Evolutionary conservation across 23 red algal genomes (phyloP), one percentile per base, ranked within the genome.

Genomic region (Gracilaria gracilis): DNA sequence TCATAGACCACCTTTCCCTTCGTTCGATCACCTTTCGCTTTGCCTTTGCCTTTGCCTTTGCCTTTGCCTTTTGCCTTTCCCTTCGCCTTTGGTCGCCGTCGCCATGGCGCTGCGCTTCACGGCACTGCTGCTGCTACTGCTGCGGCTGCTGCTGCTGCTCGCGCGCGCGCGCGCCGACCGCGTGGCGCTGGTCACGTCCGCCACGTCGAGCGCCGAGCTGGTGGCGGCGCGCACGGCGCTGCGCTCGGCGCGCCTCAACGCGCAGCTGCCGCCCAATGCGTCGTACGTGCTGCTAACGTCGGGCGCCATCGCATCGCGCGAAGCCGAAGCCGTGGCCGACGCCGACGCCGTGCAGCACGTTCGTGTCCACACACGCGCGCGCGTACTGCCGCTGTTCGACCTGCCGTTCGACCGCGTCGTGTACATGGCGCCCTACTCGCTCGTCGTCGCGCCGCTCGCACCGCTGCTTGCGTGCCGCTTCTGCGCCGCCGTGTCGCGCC

Each of bases 151-250:
- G 59, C 59, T 29, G n/a, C 8, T 24, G 59, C 27, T 1, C 24
- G 59, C 59, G 8, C 24, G 24, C 59, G 55, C 55, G 55, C 59
- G 21, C 59, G 59, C 59, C 55, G 55, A 58, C 55, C 24, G n/a
- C 64, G 64, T 77, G 2, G 72, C 72, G 8, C n/a, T 77, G 46
- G 72, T n/a, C 40, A 77, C 72, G 2, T 25, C 42, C 2, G 72
- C 72, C 46, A 49, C 72, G 21, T 19, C 72, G 31, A 0, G 8
- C 47, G 15, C 61, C 29, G 57, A 85, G 59, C 59, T 85, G 27
- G 31, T 85, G 17, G 59, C 81, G 54, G 81, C 81, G 42, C 81
- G 81, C 61, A 85, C 81, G 27, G 59, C 65, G 24, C 61, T 85
- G 42, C 81, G 70, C 47, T 85, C 81, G 21, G 59, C 65, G 17